Percentiles rank a stretch among this genome's conserved stretches.
Conservation (phyloP, 169 alveolate genomes). For the Eimeria acervulina region DNA sequence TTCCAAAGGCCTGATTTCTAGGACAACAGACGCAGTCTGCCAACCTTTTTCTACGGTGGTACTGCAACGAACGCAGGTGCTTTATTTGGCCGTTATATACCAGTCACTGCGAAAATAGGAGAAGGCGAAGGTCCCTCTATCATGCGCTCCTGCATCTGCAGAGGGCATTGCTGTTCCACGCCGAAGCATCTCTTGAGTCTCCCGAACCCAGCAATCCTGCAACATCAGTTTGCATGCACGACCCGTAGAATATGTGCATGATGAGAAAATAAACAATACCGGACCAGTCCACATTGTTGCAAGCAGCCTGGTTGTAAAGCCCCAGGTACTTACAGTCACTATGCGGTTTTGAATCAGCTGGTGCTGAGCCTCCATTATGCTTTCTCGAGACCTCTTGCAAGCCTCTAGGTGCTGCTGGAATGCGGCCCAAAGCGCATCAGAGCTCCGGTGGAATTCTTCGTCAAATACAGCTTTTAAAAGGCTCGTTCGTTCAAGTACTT, state of each 20-base stretch:
- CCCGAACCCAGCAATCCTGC: slow-evolving; percentile 58
- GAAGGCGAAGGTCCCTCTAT: slow-evolving; percentile 43
- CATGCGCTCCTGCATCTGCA: neutral
- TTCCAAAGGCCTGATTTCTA: neutral
- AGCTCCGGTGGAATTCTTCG: slow-evolving; percentile 64
- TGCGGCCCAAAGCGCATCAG: slow-evolving; percentile 38
- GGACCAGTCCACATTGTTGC: neutral
- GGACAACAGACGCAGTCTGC: neutral
- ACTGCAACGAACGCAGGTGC: neutral
- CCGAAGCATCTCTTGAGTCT: slow-evolving; percentile 31
- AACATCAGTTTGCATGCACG: neutral
- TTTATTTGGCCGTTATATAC: neutral
- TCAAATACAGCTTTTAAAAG: slow-evolving; percentile 24
- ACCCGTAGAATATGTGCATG: neutral
- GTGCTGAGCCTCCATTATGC: slow-evolving; percentile 54
- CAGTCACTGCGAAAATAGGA: slow-evolving; percentile 67
- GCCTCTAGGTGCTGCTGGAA: slow-evolving; percentile 72
- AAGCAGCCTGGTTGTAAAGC: neutral
- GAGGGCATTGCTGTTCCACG: neutral
- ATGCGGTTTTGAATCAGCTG: slow-evolving; percentile 25
- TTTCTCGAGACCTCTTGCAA: slow-evolving; percentile 36
- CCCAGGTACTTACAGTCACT: neutral
- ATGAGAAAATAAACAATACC: neutral
- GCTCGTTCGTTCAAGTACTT: neutral
- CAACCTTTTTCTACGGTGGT: neutral